These are phyloP conservation scores for Globisporangium middletonii DNA, from an alignment of 352 stramenopile species.

Conservation along the genomic window DNA sequence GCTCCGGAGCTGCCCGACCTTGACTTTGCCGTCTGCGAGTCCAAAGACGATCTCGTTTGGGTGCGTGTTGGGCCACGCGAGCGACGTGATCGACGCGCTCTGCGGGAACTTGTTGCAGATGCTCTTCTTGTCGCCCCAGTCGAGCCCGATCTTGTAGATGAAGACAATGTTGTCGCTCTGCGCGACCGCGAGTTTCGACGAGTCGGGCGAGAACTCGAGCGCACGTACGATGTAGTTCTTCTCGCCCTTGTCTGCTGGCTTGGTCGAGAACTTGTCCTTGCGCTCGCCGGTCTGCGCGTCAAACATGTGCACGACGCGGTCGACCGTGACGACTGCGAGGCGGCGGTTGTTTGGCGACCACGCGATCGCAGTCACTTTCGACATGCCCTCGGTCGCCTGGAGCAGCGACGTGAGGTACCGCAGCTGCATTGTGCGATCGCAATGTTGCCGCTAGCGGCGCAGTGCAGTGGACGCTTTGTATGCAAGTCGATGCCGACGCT, in stretches of 20 bases:
- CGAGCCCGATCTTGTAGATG: conserved; percentile 93
- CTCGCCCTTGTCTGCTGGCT: conserved; percentile 90
- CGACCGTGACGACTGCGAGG: conserved; percentile 90
- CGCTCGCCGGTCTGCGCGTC: conserved; percentile 89
- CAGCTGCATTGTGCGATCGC: conserved; percentile 78
- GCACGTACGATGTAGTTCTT: conserved; percentile 93
- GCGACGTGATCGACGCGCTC: conserved; percentile 71
- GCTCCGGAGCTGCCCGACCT: conserved; percentile 89
- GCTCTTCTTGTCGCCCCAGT: conserved; percentile 94
- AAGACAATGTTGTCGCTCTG: conserved; percentile 97
- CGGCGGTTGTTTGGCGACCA: conserved; percentile 92
- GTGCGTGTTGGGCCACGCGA: conserved; percentile 89
- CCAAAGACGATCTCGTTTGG: conserved; percentile 94
- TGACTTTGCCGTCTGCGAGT: conserved; percentile 91
- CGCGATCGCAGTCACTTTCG: conserved; percentile 89
- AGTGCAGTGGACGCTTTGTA: too few relatives aligned
- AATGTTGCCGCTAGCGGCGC: too few relatives aligned
- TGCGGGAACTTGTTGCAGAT: conserved; percentile 96
- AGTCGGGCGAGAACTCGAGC: conserved; percentile 92
- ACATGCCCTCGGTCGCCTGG: conserved; percentile 86
- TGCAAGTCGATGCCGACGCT: too few relatives aligned
- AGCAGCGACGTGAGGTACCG: conserved; percentile 89
- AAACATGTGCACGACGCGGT: conserved; percentile 92
- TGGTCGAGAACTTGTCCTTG: conserved; percentile 95
- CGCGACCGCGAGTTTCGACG: conserved; percentile 91